Conservation (phyloP, 768 basidiomycete species). For the Hericium rajendrae region DNA sequence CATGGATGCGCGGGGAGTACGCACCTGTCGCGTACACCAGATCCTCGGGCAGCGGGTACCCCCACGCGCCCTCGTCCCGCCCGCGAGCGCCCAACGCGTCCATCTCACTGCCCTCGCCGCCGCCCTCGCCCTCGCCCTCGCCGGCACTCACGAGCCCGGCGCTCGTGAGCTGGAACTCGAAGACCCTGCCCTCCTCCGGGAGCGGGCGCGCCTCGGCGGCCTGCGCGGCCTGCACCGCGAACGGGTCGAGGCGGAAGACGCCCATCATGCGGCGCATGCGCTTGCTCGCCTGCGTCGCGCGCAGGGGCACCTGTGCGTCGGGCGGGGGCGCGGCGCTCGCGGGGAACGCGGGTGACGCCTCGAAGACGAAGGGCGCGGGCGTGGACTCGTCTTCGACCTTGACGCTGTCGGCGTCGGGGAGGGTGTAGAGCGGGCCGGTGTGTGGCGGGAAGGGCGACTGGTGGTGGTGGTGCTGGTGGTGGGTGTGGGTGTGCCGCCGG, state of each 20-base stretch:
- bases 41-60: slow-evolving; percentile 10
- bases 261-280: slow-evolving; percentile 73
- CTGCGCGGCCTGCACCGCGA: slow-evolving; percentile 31
- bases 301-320: slow-evolving; percentile 45
- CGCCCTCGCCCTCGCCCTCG: not conserved
- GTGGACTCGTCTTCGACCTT: slow-evolving; percentile 12
- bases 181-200: slow-evolving; percentile 11
- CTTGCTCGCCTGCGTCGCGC: slow-evolving; percentile 62
- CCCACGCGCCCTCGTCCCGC: slow-evolving; percentile 4
- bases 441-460: not conserved
- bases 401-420: slow-evolving; percentile 1
- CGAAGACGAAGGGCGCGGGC: slow-evolving; percentile 11
- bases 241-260: slow-evolving; percentile 68
- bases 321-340: slow-evolving; percentile 3
- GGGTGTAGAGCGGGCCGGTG: not conserved
- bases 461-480: not conserved
- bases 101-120: slow-evolving; percentile 5
- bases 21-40: slow-evolving; percentile 2
- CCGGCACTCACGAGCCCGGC: slow-evolving; percentile 1
- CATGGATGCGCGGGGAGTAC: not conserved
- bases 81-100: not conserved
- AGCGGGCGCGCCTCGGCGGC: slow-evolving; percentile 11
- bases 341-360: slow-evolving; percentile 9
- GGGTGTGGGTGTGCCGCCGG: not conserved
- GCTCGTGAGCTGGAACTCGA: slow-evolving; percentile 14